Conservation (phyloP, 164 flowering plant species). For the Dillenia turbinata region DNA sequence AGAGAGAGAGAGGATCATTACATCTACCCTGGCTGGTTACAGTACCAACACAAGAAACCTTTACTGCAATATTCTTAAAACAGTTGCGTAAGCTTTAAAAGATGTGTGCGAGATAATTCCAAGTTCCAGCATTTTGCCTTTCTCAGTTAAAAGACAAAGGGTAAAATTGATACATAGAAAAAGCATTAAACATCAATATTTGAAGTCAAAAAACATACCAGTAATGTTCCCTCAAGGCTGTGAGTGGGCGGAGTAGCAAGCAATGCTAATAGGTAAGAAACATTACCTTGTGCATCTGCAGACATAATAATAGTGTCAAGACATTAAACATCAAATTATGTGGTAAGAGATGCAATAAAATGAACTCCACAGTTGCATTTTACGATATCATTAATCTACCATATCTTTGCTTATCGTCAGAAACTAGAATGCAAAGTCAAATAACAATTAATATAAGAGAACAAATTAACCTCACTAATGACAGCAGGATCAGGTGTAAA, state of each 20-base stretch:
- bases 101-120: no score
- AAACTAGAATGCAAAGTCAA: background rate
- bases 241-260: constrained; percentile 60
- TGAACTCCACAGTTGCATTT: no score
- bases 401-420: no score
- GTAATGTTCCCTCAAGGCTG: constrained; percentile 88
- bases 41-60: no score
- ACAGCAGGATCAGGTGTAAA: constrained; percentile 67
- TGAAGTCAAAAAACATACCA: constrained; percentile 41
- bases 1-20: no score
- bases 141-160: background rate
- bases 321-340: background rate
- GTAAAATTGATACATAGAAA: background rate
- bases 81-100: no score
- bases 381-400: no score
- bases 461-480: constrained; percentile 60
- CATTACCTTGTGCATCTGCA: constrained; percentile 90
- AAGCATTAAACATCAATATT: background rate
- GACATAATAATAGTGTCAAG: no score
- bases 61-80: no score
- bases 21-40: no score
- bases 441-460: background rate
- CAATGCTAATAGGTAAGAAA: constrained; percentile 58
- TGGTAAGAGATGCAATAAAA: no score
- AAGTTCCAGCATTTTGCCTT: background rate